Evolutionary conservation across 2,329 filamentous ascomycete genomes (phyloP), one percentile per base, ranked within the genome.

Genomic region (Lasiodiplodia theobromae): DNA sequence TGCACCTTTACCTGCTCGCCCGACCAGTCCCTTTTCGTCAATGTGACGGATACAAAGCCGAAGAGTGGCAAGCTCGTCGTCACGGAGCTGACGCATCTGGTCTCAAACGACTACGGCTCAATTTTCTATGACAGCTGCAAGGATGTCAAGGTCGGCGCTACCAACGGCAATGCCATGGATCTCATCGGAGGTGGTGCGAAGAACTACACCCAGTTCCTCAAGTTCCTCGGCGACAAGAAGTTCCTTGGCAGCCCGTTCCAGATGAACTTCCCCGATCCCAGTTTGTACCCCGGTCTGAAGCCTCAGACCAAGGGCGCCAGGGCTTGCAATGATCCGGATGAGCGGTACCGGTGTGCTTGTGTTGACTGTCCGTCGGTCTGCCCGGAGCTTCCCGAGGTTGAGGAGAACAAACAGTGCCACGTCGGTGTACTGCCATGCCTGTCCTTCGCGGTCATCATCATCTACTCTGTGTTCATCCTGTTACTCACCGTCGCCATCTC

Each of bases 1-100:
- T 99, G 96, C 83, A 96, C 94, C 4, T 98, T 99, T 77, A 98
- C 94, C 2, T 99, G 96, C 83, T 99, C 96, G 4, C 95, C 96
- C 6, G 92, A 99, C 76, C 96, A 99, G 79, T 97, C 94, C 0
- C 84, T 97, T 0, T 99, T 99, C 77, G 85, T 99, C 78, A 99
- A 99, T 75, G 89, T 99, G 53, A 98, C 96, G 12, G 82, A 89
- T 66, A 91, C 90, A 0, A 86, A 88, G 71, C 80, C 86, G 25
- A 92, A 85, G 80, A 79, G 82, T 71, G 77, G 86, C 80, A 89
- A 90, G 72, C 82, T 82, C 68, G 80, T 93, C n/a, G 94, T 97
- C 16, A 93, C 92, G 1, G 93, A 97, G 82, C 82, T 99, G 25
- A 94, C 97, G 76, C 95, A 97, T 76, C 83, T 98, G 6, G 89